A percentile compares a stretch with the other conserved stretches of the same genome.
Conservation (phyloP, 257 asterid genomes). For the Plantago major region DNA sequence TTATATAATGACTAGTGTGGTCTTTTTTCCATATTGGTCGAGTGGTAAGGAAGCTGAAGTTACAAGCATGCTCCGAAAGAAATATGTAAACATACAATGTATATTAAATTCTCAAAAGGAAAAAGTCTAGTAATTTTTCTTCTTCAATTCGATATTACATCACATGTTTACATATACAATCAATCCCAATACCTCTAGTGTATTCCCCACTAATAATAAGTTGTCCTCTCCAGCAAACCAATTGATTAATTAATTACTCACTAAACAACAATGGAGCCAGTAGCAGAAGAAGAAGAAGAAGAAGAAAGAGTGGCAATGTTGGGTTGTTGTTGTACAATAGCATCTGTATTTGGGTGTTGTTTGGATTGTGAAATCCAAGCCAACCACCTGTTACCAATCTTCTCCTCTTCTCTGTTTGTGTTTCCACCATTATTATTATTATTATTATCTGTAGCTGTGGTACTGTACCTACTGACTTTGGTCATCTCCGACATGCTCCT, state of each 20-base stretch:
- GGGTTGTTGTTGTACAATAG: slow-evolving; percentile 30
- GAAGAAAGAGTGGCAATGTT: slow-evolving; percentile 8
- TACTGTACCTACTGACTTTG: slow-evolving; percentile 56
- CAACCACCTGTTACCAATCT: slow-evolving; percentile 69
- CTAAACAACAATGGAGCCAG: background rate
- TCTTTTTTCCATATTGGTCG: too few species aligned
- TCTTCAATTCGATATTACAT: too few species aligned
- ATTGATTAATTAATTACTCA: too few species aligned
- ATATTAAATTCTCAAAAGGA: too few species aligned
- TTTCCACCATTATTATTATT: slow-evolving; percentile 41
- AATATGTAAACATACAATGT: too few species aligned
- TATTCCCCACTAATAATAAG: background rate
- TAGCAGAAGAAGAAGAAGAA: slow-evolving; percentile 24
- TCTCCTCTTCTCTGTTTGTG: slow-evolving; percentile 27
- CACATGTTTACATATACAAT: too few species aligned
- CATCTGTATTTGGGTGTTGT: slow-evolving; percentile 10
- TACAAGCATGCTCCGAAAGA: too few species aligned
- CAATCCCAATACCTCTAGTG: background rate
- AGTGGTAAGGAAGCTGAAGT: too few species aligned
- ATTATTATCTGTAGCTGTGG: background rate
- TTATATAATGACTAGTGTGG: too few species aligned
- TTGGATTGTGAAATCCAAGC: slow-evolving; percentile 76
- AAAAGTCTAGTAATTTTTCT: too few species aligned
- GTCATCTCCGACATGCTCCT: slow-evolving; percentile 89
- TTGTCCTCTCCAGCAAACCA: too few species aligned